Evolutionary conservation across 495 filamentous ascomycete genomes (phyloP).

Genomic region (Usnea hakonensis): DNA sequence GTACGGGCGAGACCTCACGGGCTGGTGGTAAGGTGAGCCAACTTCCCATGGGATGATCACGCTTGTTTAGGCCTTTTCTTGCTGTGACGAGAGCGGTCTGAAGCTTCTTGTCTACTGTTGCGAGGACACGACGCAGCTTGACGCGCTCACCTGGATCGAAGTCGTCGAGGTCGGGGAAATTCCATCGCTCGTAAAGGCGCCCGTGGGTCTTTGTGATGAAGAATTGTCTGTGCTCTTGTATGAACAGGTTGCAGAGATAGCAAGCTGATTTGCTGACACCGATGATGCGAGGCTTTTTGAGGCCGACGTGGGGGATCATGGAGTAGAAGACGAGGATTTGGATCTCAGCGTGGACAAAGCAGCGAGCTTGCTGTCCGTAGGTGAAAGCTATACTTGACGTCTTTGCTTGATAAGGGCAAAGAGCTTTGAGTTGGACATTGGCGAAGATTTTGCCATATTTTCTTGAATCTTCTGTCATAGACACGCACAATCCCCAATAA

Average conservation of each 20-base stretch:
- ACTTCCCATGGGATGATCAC: neutral
- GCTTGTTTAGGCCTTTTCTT: neutral
- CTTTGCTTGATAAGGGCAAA: conserved; percentile 6
- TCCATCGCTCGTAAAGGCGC: conserved; percentile 20
- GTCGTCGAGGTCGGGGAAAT: conserved; percentile 6
- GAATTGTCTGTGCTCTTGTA: conserved; percentile 14
- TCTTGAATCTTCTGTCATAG: conserved; percentile 14
- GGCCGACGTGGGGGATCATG: neutral
- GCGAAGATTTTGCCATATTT: conserved; percentile 13
- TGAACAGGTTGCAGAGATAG: conserved; percentile 26
- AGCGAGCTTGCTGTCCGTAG: neutral
- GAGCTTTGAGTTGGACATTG: conserved; percentile 4
- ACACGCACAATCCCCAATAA: conserved; percentile 21
- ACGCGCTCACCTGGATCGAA: neutral
- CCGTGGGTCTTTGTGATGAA: conserved; percentile 20
- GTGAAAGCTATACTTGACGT: neutral
- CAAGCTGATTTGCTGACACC: conserved; percentile 24
- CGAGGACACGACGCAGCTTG: conserved; percentile 1
- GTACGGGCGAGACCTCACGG: neutral
- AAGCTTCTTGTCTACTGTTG: neutral
- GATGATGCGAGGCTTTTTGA: conserved; percentile 13
- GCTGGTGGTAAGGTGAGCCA: neutral
- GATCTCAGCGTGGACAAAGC: conserved; percentile 25
- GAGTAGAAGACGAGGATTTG: conserved; percentile 17
- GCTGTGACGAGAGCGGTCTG: neutral